phyloP scores from a whole-genome alignment of 1,139 yeast genomes.

The Pneumocystis carinii region DNA sequence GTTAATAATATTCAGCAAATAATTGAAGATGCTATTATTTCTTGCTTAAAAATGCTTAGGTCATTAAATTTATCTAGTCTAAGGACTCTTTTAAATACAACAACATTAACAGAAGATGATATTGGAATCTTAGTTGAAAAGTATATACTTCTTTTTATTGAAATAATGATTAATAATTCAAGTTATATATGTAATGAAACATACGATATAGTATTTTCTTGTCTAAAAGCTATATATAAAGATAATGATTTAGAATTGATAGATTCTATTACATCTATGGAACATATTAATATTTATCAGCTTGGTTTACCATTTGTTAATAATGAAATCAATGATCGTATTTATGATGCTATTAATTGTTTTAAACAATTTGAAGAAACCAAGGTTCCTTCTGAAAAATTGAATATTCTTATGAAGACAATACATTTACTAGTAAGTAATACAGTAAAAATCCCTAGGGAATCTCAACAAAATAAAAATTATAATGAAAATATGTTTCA shows the following conservation, averaged over 20 bases:
- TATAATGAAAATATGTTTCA: background rate
- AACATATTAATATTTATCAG: conserved; percentile 6
- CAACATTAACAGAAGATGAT: background rate
- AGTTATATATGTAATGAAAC: conserved; percentile 1
- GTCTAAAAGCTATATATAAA: conserved; percentile 1
- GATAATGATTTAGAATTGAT: conserved; percentile 5
- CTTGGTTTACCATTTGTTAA: conserved; percentile 4
- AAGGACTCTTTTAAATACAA: background rate
- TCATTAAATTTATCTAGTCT: background rate
- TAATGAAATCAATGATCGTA: conserved; percentile 4
- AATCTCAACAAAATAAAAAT: background rate
- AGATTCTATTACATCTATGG: conserved; percentile 3
- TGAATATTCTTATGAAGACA: conserved; percentile 4
- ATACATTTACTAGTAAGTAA: conserved; percentile 5
- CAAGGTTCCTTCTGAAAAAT: conserved; percentile 6
- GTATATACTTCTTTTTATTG: background rate
- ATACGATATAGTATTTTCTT: conserved; percentile 6
- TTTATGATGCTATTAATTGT: conserved; percentile 1
- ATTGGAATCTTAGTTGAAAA: background rate
- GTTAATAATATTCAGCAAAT: background rate
- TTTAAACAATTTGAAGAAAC: conserved; percentile 2
- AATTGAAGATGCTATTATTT: background rate
- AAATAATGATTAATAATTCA: background rate
- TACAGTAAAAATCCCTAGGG: conserved; percentile 1
- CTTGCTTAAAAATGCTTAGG: background rate